Base-by-base conservation (phyloP, 257 asterid genomes). In the Leptodermis oblonga region DNA sequence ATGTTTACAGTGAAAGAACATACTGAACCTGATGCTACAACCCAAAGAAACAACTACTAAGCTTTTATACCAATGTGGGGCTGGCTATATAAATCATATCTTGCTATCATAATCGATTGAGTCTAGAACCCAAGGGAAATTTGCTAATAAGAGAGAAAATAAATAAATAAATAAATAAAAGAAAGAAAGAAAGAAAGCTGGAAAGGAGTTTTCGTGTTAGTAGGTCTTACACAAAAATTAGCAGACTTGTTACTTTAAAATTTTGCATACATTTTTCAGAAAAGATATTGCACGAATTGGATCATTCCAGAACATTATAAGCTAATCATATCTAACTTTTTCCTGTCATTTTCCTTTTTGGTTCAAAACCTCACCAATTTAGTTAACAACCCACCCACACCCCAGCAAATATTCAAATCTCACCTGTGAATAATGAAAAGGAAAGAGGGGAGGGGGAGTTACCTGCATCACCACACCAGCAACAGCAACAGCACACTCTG, bases 391-490 rank as follows among this genome's bases (percentile, higher is more conserved):
- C 26, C 22, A 25, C 13, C 59, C 23, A 52, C 59, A 52, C 28
- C 33, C 61, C 61, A 31, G 18, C 18, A 54, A 54, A 54, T 54
- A 54, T 54, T n/a, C 25, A n/a, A 34, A 34, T 58, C 6, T 13
- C 25, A 49, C n/a, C 69, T 14, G 33, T 8, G 15, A 15, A 17
- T 37, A 41, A 31, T 37, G 31, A 25, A 36, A 67, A 8, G n/a
- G 14, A 7, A 3, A 22, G 10, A 58, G 41, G 64, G 65, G 14
- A 14, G 46, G 37, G 22, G 39, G 52, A 66, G 37, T 42, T 53
- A 89, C 99, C 95, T 89, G 99, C 97, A 91, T 94, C 76, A 94
- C 97, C 48, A 94, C 99, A 55, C 99, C 99, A 73, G 99, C 97
- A 75, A 94, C 99, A 81, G 96, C 99, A 67, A 91, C 97, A 74